A percentile compares a stretch with the other conserved stretches of the same genome.
phyloP scores from a whole-genome alignment of 129 eudicot genomes.

The Saussurea involucrata region DNA sequence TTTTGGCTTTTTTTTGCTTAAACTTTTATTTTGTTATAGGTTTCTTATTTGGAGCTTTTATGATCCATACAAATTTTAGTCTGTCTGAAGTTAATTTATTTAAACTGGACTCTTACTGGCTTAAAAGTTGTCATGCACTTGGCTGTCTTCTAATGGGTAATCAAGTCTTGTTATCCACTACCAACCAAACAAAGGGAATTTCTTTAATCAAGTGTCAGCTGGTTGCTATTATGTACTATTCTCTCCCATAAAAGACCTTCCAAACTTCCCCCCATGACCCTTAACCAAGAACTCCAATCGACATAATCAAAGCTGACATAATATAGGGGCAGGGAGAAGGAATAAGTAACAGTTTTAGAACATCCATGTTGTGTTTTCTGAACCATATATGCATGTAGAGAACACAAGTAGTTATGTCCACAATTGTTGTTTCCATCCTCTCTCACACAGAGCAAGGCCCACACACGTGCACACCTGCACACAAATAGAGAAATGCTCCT shows the following conservation, averaged over 20 bases:
- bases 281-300: background rate
- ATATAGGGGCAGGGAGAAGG: background rate
- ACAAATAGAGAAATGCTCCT: no score
- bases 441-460: no score
- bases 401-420: background rate
- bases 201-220: background rate
- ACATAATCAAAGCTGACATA: background rate
- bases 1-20: background rate
- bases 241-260: background rate
- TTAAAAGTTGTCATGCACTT: background rate
- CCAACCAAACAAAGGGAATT: background rate
- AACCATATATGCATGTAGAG: background rate
- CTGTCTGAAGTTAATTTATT: background rate
- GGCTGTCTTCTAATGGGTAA: background rate
- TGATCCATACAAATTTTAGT: background rate
- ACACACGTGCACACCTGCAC: no score
- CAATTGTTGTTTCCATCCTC: no score
- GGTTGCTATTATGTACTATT: background rate
- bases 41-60: background rate
- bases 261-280: background rate
- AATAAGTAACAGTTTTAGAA: background rate
- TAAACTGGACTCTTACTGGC: background rate
- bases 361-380: background rate
- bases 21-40: background rate
- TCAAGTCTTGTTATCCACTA: background rate